Conservation (phyloP, 2,329 filamentous ascomycete genomes). For the Dactylellina drechsleri region DNA sequence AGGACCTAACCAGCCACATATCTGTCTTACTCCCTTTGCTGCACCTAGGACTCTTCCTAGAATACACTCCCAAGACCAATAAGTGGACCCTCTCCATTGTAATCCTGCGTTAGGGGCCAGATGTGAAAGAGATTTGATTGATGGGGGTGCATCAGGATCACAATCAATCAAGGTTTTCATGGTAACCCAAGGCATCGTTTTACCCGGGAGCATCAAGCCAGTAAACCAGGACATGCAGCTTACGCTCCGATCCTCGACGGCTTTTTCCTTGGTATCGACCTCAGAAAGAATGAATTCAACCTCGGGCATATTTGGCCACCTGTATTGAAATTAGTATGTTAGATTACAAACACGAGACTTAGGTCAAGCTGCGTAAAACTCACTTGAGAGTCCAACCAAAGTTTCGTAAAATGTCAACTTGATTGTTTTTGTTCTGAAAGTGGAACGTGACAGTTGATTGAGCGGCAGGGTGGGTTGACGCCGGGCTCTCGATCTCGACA, state of each 20-base stretch:
- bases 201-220: conserved; percentile 76
- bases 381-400: conserved; percentile 76
- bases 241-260: conserved; percentile 71
- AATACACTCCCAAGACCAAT: conserved; percentile 77
- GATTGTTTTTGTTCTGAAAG: conserved; percentile 72
- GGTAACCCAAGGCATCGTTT: conserved; percentile 76
- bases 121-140: conserved; percentile 74
- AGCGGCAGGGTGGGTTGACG: conserved; percentile 65
- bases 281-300: conserved; percentile 72
- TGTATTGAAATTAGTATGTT: conserved; percentile 24
- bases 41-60: conserved; percentile 76
- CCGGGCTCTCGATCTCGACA: conserved; percentile 73
- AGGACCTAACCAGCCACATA: conserved; percentile 79
- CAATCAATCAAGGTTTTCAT: conserved; percentile 83
- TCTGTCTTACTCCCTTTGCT: conserved; percentile 75
- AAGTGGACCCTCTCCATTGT: conserved; percentile 80
- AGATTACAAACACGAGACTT: conserved; percentile 7
- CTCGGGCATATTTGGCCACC: conserved; percentile 76
- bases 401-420: conserved; percentile 74
- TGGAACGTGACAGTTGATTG: conserved; percentile 71
- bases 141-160: conserved; percentile 74
- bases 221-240: conserved; percentile 82
- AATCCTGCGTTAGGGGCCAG: conserved; percentile 76
- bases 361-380: conserved; percentile 30
- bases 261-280: conserved; percentile 65